Conservation (phyloP, 352 stramenopile species). For the Pythium biforme region DNA sequence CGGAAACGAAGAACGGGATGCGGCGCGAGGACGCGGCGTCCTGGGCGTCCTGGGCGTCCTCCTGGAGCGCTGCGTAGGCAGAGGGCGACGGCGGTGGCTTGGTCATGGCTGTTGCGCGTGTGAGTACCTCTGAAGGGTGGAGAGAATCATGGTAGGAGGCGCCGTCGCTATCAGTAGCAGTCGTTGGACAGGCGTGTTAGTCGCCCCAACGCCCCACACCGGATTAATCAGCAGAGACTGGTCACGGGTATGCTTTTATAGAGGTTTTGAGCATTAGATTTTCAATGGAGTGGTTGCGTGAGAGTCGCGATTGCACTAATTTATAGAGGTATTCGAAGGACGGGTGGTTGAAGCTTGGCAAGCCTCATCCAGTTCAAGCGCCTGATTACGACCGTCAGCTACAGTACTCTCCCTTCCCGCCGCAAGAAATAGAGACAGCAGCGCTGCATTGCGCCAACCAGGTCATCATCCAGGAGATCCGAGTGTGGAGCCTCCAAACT, state of each 20-base stretch:
- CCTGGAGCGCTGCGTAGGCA: constrained; percentile 1
- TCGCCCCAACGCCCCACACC: too few relatives aligned
- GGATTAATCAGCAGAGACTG: background rate
- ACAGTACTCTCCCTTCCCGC: too few relatives aligned
- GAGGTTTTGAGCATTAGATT: background rate
- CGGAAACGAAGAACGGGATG: background rate
- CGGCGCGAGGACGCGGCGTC: background rate
- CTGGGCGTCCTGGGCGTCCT: background rate
- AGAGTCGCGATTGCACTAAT: background rate
- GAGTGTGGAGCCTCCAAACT: too few relatives aligned
- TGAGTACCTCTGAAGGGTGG: background rate
- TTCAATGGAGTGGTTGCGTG: too few relatives aligned
- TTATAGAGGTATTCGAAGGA: background rate
- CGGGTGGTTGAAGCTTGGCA: background rate
- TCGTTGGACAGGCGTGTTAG: too few relatives aligned
- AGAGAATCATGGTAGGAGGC: too few relatives aligned
- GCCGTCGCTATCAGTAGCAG: too few relatives aligned
- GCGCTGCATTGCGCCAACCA: too few relatives aligned
- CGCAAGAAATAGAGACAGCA: too few relatives aligned
- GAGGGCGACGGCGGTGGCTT: background rate
- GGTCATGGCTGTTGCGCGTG: background rate
- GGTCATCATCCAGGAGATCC: too few relatives aligned
- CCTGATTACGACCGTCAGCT: background rate
- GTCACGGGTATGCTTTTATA: background rate
- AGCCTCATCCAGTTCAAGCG: background rate